These are phyloP conservation scores for Candida alai DNA, from an alignment of 805 yeast genomes.

Conservation along the genomic window DNA sequence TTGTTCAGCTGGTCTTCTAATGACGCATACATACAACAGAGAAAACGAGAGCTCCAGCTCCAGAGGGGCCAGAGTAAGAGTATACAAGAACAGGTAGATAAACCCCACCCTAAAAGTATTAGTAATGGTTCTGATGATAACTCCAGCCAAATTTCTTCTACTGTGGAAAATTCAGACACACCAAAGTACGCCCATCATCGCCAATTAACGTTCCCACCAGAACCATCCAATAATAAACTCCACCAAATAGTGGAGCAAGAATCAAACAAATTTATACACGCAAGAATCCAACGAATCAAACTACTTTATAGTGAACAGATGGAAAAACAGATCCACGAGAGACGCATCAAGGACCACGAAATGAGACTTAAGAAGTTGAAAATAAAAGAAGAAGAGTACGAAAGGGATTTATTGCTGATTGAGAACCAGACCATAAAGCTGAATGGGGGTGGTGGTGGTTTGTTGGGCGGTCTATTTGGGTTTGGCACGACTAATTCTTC, in stretches of 20 bases:
- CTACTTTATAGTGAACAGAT: constrained; percentile 38
- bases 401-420: constrained; percentile 19
- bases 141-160: constrained; percentile 10
- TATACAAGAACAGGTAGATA: constrained; percentile 3
- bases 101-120: constrained; percentile 3
- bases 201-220: constrained; percentile 17
- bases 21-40: constrained; percentile 32
- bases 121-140: background rate
- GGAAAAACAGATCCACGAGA: constrained; percentile 31
- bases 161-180: too few relatives aligned
- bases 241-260: constrained; percentile 31
- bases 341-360: constrained; percentile 39
- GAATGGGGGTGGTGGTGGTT: constrained; percentile 13
- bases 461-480: constrained; percentile 32
- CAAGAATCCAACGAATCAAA: constrained; percentile 34
- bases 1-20: constrained; percentile 41
- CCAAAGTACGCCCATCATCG: too few relatives aligned
- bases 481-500: constrained; percentile 8
- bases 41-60: constrained; percentile 12
- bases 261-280: constrained; percentile 34
- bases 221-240: constrained; percentile 22
- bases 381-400: constrained; percentile 38
- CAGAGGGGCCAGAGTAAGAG: constrained; percentile 7
- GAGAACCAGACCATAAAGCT: constrained; percentile 4
- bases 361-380: constrained; percentile 29